Evolutionary conservation across 1,284 basidiomycete genomes (phyloP), one percentile per base, ranked within the genome.

Genomic region (Ceratobasidium sp.): DNA sequence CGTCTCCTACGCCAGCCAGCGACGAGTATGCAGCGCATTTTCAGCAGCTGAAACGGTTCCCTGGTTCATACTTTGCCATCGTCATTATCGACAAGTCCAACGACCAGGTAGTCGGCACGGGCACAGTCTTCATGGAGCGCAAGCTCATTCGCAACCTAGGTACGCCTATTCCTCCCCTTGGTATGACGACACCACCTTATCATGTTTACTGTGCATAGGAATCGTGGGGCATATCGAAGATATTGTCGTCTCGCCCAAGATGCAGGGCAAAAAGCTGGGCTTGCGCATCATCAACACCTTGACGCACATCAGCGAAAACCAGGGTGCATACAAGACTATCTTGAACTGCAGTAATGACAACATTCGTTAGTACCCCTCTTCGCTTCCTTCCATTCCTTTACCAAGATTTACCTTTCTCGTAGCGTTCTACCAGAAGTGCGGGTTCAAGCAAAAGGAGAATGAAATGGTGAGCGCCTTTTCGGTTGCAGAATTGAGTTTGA

Each of bases 371-470:
- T 89, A 21, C 43, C 57, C 61, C 13, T 63, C 55, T 30, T 38
- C 61, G 72, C 49, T 32, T 58, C 54, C 73, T 80, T 74, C 21
- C 73, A n/a, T 67, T 28, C 54, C 9, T n/a, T 63, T 26, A 50
- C 3, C n/a, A 50, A 11, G 43, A 57, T 18, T 32, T 74, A 30
- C 62, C 72, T 71, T 62, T 66, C 13, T 71, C 76, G 54, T 80
- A 96, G 95, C 94, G 0, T 99, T 99, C 84, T 99, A 99, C 82
- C 87, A 95, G 82, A 98, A 98, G 83, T 99, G 97, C 80, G 96
- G 96, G 43, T 97, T 88, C 79, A 85, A 87, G 80, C 91, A 89
- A 83, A 96, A 94, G 82, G 94, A 95, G 82, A 90, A 87, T 78
- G 93, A 96, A 82, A 98, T 97, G 95, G 95, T 83, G 76, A 79